A percentile compares a stretch with the other conserved stretches of the same genome.
phyloP scores from a whole-genome alignment of 169 alveolate species.

The Theileria equi region DNA sequence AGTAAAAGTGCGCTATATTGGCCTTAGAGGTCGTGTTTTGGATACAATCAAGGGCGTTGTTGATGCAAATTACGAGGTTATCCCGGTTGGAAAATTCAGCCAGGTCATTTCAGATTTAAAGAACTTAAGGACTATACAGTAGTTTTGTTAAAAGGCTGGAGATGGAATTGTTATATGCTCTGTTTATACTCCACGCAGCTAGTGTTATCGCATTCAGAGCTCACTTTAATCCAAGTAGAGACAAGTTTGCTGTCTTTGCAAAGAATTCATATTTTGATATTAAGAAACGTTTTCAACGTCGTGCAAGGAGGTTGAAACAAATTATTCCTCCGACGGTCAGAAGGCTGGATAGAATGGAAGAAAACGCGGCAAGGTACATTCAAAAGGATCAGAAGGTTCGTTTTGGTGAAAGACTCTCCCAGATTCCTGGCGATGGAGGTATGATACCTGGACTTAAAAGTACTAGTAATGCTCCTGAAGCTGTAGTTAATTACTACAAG shows the following conservation, averaged over 20 bases:
- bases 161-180: no score
- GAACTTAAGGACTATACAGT: conserved; percentile 10
- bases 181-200: no score
- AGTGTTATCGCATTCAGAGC: no score
- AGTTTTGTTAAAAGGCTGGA: background rate
- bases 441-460: conserved; percentile 10
- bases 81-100: conserved; percentile 30
- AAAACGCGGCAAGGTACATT: background rate
- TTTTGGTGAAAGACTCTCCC: conserved; percentile 52
- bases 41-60: conserved; percentile 25
- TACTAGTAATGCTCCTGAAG: conserved; percentile 8
- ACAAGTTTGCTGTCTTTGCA: conserved; percentile 7
- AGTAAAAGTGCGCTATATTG: conserved; percentile 51
- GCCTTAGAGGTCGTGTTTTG: conserved; percentile 48
- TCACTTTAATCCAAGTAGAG: background rate
- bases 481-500: conserved; percentile 22
- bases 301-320: conserved; percentile 9
- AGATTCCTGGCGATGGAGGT: conserved; percentile 61
- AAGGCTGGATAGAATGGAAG: background rate
- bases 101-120: conserved; percentile 16
- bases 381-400: background rate
- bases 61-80: conserved; percentile 52
- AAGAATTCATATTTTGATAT: conserved; percentile 34
- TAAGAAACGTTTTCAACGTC: conserved; percentile 18
- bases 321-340: conserved; percentile 12